Evolutionary conservation across 2,329 filamentous ascomycete species (phyloP), one percentile per base, ranked within the genome.

Genomic region (Stemphylium beticola): DNA sequence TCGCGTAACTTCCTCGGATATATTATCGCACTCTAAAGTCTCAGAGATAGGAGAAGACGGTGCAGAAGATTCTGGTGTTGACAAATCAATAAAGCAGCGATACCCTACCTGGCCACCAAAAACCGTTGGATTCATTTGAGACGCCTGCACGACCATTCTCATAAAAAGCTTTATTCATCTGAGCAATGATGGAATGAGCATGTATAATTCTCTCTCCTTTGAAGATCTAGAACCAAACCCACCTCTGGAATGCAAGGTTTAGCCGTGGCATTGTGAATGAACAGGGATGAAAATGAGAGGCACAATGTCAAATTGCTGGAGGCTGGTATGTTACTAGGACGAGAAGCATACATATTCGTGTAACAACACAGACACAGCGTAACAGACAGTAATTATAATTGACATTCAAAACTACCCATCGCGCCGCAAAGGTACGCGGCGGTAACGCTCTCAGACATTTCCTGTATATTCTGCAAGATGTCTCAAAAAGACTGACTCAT

Each of bases 11-110:
- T 29, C 26, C 26, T 29, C 5, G 8, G 18, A 14, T 5, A 1
- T 5, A n/a, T 9, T 1, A 8, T 34, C 26, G 1, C 11, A 34
- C 1, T 22, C n/a, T 1, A 3, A 29, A 22, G 12, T 5, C 17
- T 43, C 37, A 31, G 5, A 41, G 10, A 40, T 11, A 18, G 53
- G 48, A 1, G 39, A 48, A 15, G 43, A 37, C 6, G 32, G 12
- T 7, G 4, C 20, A 9, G 47, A 41, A 2, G 47, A 51, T 20
- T 22, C 37, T 14, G 43, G 43, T 17, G 20, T 48, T 15, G 18
- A n/a, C 12, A 53, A 15, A 32, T 53, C 49, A 11, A 52, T 49
- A 22, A 34, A 22, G 36, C n/a, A 32, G n/a, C 31, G n/a, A 9
- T 14, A 39, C 4, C 10, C 17, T 6, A 31, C 1, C 9, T 37